Conservation (phyloP, 2,329 filamentous ascomycete species). For the Epichloe brachyelytri region DNA sequence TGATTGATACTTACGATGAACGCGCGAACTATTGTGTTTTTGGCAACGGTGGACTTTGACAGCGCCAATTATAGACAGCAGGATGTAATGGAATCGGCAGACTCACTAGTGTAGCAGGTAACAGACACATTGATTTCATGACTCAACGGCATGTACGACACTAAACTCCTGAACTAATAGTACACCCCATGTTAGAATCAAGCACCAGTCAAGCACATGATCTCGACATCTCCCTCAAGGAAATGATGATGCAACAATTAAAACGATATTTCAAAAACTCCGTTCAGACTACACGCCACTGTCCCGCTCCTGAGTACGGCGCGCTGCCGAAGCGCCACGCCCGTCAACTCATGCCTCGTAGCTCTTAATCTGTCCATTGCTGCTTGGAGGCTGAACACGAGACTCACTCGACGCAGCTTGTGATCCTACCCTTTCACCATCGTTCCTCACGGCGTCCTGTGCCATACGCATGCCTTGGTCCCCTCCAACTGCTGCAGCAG, state of each 20-base stretch:
- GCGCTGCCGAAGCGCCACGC: background rate
- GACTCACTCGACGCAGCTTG: constrained; percentile 29
- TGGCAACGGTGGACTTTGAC: too few species aligned
- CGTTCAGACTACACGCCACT: background rate
- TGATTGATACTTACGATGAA: too few species aligned
- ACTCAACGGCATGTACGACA: background rate
- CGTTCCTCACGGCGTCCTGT: constrained; percentile 29
- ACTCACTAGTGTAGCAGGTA: too few species aligned
- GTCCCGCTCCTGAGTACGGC: background rate
- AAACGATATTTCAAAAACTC: background rate
- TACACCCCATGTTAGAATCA: background rate
- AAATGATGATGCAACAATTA: background rate
- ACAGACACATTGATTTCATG: background rate
- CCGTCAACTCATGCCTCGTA: constrained; percentile 33
- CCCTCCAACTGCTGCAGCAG: constrained; percentile 34
- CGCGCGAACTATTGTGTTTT: too few species aligned
- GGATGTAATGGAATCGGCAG: too few species aligned
- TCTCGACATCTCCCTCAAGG: background rate
- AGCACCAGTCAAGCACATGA: background rate
- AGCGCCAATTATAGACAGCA: too few species aligned
- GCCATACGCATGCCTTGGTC: constrained; percentile 37
- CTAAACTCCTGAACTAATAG: constrained; percentile 2
- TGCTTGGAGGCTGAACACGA: constrained; percentile 41
- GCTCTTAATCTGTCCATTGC: constrained; percentile 42
- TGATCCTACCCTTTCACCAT: constrained; percentile 41